Evolutionary conservation across 2,329 filamentous ascomycete genomes (phyloP).

Genomic region (Xylaria sp.): DNA sequence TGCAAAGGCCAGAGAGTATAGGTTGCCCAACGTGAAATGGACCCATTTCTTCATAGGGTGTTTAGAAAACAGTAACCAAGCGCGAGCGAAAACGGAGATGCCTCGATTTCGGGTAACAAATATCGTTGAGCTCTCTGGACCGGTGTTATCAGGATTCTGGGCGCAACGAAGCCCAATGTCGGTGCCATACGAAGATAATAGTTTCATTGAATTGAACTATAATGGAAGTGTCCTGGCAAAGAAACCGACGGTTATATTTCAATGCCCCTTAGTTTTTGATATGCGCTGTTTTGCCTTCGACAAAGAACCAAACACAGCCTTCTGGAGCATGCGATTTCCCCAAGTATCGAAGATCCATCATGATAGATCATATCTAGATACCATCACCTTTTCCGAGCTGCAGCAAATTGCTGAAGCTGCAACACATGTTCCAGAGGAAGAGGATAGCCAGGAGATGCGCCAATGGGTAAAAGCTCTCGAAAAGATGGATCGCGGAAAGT

Average conservation of each 20-base stretch:
- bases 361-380: constrained; percentile 76
- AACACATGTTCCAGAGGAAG: constrained; percentile 58
- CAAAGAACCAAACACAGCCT: constrained; percentile 73
- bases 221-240: constrained; percentile 58
- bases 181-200: constrained; percentile 53
- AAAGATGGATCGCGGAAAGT: constrained; percentile 59
- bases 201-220: constrained; percentile 54
- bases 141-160: constrained; percentile 62
- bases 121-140: constrained; percentile 65
- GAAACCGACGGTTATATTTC: constrained; percentile 67
- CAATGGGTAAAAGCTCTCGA: constrained; percentile 72
- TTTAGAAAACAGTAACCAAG: constrained; percentile 72
- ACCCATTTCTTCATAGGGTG: constrained; percentile 86
- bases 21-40: constrained; percentile 70
- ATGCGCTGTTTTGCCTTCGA: constrained; percentile 83
- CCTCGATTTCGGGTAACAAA: constrained; percentile 76
- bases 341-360: constrained; percentile 79
- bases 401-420: constrained; percentile 72
- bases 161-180: constrained; percentile 57
- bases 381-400: constrained; percentile 74
- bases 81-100: constrained; percentile 59
- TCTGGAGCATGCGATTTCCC: constrained; percentile 81
- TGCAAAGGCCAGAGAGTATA: constrained; percentile 66
- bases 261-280: constrained; percentile 79
- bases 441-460: constrained; percentile 69